Base-by-base conservation (phyloP, 176 grass and related monocot genomes). In the Saccharum officinarum region DNA sequence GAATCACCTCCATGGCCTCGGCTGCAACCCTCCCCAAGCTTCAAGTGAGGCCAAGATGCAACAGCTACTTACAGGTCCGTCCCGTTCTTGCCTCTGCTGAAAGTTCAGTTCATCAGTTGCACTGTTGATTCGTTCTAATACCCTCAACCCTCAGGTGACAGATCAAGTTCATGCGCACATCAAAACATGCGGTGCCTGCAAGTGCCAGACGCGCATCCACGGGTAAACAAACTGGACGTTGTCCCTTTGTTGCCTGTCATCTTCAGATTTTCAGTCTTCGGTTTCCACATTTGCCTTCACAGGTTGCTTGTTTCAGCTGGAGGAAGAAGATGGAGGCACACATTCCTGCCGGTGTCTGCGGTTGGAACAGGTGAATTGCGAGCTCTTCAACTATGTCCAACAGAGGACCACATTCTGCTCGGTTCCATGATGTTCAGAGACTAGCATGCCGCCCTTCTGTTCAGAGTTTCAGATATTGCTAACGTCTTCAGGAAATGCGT, bases 1-100 rank as follows among this genome's bases (percentile, higher is more conserved):
- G 44, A 39, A 22, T 73, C 8, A 45, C 75, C 23, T 70, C 85
- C 85, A 91, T 91, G 89, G 85, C 89, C 39, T 87, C 85, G 61
- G 76, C 81, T 18, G 50, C 63, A 14, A 76, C 26, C 50, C 68
- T 91, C 45, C 69, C 85, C 42, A 80, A 71, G 85, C 70, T 87
- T 31, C 76, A 17, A 47, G 38, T 76, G 20, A 59, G 61, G 22
- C 76, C 62, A 26, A 50, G 63, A 55, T 84, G 63, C 76, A 50
- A 63, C 47, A 79, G 12, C 61, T 26, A 26, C 69, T 87, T 67
- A 31, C 76, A 80, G 69, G 76, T 66, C 59, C 59, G n/a, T 84
- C 36, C 70, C n/a, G 8, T 69, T 39, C 70, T 16, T 49, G 34
- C 18, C 49, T 10, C 31, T 70, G 46, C 5, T 22, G n/a, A 16